phyloP scores from a whole-genome alignment of 768 basidiomycete genomes.

The Trametes gibbosa region DNA sequence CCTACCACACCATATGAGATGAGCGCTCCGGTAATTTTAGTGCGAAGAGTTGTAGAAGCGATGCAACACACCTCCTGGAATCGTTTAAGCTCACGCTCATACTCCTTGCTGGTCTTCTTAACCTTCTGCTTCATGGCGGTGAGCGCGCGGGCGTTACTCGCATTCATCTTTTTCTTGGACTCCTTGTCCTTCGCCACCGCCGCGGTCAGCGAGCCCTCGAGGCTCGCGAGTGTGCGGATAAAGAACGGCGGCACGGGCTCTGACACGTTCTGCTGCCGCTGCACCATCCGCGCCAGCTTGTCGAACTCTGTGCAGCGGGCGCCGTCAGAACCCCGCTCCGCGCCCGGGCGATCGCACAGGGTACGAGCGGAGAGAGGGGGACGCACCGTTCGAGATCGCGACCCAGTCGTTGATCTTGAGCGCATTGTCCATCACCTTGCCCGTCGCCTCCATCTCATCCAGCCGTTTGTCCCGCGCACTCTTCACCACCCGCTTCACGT shows the following conservation, averaged over 20 bases:
- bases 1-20: constrained; percentile 41
- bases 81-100: constrained; percentile 74
- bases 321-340: neutral
- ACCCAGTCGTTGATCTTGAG: constrained; percentile 98
- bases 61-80: constrained; percentile 66
- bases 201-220: constrained; percentile 73
- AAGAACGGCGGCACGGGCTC: constrained; percentile 88
- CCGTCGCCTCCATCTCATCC: constrained; percentile 92
- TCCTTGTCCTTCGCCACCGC: constrained; percentile 86
- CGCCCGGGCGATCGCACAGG: neutral
- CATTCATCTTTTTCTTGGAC: constrained; percentile 95
- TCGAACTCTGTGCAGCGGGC: constrained; percentile 78
- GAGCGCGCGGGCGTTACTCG: constrained; percentile 87
- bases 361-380: neutral
- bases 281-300: constrained; percentile 87
- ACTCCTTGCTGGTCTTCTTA: constrained; percentile 87
- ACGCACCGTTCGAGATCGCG: constrained; percentile 81
- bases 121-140: constrained; percentile 99
- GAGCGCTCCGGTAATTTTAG: neutral
- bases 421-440: constrained; percentile 90
- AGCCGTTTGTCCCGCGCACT: constrained; percentile 90
- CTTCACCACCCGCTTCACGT: constrained; percentile 67
- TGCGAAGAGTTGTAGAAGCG: neutral
- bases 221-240: constrained; percentile 66
- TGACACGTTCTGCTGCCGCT: constrained; percentile 79